These are phyloP conservation scores for Adansonia rubrostipa DNA, from an alignment of 441 rosid genomes.

Conservation along the genomic window DNA sequence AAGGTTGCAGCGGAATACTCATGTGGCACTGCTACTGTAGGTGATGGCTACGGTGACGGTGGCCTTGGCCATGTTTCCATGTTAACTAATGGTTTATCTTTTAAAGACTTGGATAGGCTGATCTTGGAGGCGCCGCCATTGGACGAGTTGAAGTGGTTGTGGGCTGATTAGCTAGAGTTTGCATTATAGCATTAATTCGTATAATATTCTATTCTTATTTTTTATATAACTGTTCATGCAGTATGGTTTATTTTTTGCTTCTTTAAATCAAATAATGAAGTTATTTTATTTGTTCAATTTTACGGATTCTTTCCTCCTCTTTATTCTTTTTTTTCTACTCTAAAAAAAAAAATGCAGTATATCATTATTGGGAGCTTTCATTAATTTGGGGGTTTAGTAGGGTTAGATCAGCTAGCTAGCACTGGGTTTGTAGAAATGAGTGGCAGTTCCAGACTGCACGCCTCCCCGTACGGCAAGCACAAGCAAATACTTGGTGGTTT, in stretches of 20 bases:
- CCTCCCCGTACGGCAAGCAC: too few species aligned
- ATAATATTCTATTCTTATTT: neutral
- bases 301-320: neutral
- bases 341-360: too few species aligned
- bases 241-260: neutral
- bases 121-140: constrained; percentile 37
- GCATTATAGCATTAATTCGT: neutral
- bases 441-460: too few species aligned
- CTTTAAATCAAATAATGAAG: neutral
- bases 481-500: too few species aligned
- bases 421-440: too few species aligned
- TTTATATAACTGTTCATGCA: neutral
- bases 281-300: neutral
- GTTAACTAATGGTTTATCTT: constrained; percentile 33
- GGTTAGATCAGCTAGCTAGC: too few species aligned
- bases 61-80: neutral
- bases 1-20: neutral
- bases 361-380: too few species aligned
- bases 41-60: neutral
- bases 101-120: constrained; percentile 46
- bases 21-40: neutral
- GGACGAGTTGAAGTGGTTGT: constrained; percentile 39
- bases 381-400: too few species aligned
- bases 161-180: neutral
- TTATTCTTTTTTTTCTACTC: neutral